These are phyloP conservation scores for Gnomoniopsis sp. DNA, from an alignment of 2,329 filamentous ascomycete genomes.

Conservation along the genomic window DNA sequence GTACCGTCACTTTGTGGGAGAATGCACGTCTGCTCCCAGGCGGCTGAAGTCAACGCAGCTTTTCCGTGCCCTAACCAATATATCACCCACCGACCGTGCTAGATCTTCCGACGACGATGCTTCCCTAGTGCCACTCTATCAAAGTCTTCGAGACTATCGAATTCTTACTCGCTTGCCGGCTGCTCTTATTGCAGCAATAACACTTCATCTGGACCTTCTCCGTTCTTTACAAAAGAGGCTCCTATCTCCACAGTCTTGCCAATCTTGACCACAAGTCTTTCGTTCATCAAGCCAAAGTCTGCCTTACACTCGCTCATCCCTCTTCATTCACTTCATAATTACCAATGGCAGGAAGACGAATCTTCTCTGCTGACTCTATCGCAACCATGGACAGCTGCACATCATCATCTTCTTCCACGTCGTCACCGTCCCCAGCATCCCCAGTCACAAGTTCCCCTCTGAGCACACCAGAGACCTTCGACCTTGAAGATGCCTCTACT, in stretches of 20 bases:
- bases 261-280: not conserved
- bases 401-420: conserved; percentile 8
- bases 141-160: conserved; percentile 14
- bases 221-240: conserved; percentile 16
- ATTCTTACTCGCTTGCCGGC: conserved; percentile 7
- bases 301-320: not conserved
- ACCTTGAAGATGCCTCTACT: conserved; percentile 18
- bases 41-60: conserved; percentile 10
- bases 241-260: conserved; percentile 3
- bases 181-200: not conserved
- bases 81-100: conserved; percentile 1
- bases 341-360: not conserved
- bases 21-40: conserved; percentile 5
- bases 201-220: conserved; percentile 1
- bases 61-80: conserved; percentile 8
- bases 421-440: conserved; percentile 17
- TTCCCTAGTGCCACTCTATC: conserved; percentile 4
- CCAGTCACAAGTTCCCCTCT: conserved; percentile 18
- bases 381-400: conserved; percentile 18
- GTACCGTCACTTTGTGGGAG: not conserved
- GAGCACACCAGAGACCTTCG: conserved; percentile 17
- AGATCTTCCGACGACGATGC: conserved; percentile 10
- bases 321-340: not conserved
- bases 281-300: not conserved
- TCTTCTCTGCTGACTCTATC: not conserved